Percentiles rank a stretch among this genome's conserved stretches.
These are phyloP conservation scores for Sarocladium brachiariae DNA, from an alignment of 2,329 filamentous ascomycete species.

Conservation along the genomic window DNA sequence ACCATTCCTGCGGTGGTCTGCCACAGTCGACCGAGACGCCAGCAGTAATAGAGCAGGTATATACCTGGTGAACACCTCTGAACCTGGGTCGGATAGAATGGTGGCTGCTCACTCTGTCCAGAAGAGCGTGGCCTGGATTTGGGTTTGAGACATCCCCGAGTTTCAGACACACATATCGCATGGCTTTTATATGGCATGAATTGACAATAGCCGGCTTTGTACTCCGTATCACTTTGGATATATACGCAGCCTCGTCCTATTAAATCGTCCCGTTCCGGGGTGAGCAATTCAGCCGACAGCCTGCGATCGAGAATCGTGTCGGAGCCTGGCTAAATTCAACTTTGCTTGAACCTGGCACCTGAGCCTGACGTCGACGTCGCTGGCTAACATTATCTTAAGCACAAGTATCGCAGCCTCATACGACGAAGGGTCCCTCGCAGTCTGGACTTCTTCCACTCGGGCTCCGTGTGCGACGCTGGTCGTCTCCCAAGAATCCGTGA, in stretches of 20 bases:
- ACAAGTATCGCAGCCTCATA: not conserved
- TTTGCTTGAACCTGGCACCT: not conserved
- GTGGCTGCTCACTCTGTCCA: no score
- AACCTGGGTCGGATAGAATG: no score
- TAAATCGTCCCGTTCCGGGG: not conserved
- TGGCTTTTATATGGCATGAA: not conserved
- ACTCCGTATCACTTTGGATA: slow-evolving; percentile 1
- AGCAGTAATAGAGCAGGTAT: no score
- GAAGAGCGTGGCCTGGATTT: not conserved
- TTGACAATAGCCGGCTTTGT: slow-evolving; percentile 1
- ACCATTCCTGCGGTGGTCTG: not conserved
- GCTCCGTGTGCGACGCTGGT: not conserved
- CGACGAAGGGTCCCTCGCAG: not conserved
- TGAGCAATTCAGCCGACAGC: slow-evolving; percentile 1
- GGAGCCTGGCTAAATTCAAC: slow-evolving; percentile 9
- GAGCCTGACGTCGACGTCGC: not conserved
- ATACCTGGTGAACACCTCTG: no score
- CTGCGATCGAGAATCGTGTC: slow-evolving; percentile 4
- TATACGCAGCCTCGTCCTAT: slow-evolving; percentile 2
- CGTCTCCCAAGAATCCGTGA: not conserved
- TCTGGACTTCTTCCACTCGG: not conserved
- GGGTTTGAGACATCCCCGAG: not conserved
- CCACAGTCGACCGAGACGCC: not conserved
- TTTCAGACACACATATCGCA: not conserved
- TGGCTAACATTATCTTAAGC: not conserved